Conservation (phyloP, 352 stramenopile species). For the Labyrinthula sp. region DNA sequence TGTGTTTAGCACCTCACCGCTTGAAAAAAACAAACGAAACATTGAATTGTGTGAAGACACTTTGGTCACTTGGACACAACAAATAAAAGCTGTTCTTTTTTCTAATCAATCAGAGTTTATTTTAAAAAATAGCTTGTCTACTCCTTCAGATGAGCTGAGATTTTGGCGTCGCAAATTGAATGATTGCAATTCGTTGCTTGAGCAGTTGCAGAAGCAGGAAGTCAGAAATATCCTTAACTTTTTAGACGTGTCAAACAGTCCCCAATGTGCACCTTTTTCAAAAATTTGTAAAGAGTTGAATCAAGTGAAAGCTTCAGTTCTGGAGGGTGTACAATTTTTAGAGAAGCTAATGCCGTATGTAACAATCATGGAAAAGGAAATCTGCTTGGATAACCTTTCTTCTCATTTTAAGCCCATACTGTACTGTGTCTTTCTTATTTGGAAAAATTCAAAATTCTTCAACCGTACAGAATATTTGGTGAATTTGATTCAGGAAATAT, state of each 20-base stretch:
- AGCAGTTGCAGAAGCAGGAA: slow-evolving; percentile 69
- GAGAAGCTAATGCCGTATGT: slow-evolving; percentile 85
- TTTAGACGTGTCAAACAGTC: slow-evolving; percentile 78
- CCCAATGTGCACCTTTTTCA: slow-evolving; percentile 83
- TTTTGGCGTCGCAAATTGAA: slow-evolving; percentile 91
- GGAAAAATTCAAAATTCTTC: slow-evolving; percentile 97
- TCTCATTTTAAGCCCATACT: slow-evolving; percentile 92
- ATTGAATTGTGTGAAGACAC: slow-evolving; percentile 86
- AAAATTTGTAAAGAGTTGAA: slow-evolving; percentile 90
- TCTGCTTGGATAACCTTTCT: slow-evolving; percentile 44
- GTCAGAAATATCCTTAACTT: slow-evolving; percentile 77
- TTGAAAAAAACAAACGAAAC: slow-evolving; percentile 64
- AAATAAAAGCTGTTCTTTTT: slow-evolving; percentile 94
- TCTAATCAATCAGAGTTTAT: slow-evolving; percentile 84
- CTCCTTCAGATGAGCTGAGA: slow-evolving; percentile 80
- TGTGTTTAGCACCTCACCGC: too few relatives aligned
- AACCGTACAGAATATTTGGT: slow-evolving; percentile 84
- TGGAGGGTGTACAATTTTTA: slow-evolving; percentile 94
- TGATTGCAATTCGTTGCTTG: slow-evolving; percentile 80
- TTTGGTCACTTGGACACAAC: slow-evolving; percentile 95
- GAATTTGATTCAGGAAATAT: slow-evolving; percentile 89
- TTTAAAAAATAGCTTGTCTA: slow-evolving; percentile 82
- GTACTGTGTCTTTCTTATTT: slow-evolving; percentile 91
- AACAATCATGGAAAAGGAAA: slow-evolving; percentile 53
- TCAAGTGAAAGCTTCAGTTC: slow-evolving; percentile 77